Conservation (phyloP, 1,284 basidiomycete genomes). For the Cryptococcus sp. region DNA sequence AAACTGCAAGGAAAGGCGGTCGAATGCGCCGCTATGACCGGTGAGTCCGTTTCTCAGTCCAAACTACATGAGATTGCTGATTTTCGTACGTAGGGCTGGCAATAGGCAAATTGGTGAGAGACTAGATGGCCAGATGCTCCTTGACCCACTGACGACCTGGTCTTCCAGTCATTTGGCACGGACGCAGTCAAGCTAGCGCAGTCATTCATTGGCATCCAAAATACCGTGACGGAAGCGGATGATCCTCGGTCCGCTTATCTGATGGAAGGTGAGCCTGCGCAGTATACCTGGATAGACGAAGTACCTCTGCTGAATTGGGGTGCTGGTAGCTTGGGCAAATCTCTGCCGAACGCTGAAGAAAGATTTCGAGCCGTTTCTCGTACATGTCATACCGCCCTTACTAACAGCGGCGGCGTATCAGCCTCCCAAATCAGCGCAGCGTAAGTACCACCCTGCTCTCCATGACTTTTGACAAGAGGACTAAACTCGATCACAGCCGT, state of each 20-base stretch:
- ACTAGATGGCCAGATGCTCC: background rate
- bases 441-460: conserved; percentile 60
- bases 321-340: conserved; percentile 78
- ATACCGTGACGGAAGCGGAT: conserved; percentile 57
- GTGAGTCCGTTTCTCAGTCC: conserved; percentile 1
- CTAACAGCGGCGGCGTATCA: conserved; percentile 75
- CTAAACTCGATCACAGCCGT: conserved; percentile 7
- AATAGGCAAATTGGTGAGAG: background rate
- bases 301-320: background rate
- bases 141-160: conserved; percentile 3
- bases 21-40: conserved; percentile 59
- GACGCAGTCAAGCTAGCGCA: conserved; percentile 73
- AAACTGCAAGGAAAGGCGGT: conserved; percentile 75
- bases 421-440: conserved; percentile 48
- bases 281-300: background rate
- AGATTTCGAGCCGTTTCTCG: conserved; percentile 80
- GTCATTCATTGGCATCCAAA: conserved; percentile 71
- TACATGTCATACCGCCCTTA: conserved; percentile 75
- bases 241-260: conserved; percentile 34
- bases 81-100: background rate
- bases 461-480: conserved; percentile 32
- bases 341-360: conserved; percentile 75
- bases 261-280: conserved; percentile 36
- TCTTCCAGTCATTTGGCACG: conserved; percentile 61
- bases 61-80: too few relatives aligned